Evolutionary conservation across 2,329 filamentous ascomycete genomes (phyloP).

Genomic region (Exserohilum turcica): DNA sequence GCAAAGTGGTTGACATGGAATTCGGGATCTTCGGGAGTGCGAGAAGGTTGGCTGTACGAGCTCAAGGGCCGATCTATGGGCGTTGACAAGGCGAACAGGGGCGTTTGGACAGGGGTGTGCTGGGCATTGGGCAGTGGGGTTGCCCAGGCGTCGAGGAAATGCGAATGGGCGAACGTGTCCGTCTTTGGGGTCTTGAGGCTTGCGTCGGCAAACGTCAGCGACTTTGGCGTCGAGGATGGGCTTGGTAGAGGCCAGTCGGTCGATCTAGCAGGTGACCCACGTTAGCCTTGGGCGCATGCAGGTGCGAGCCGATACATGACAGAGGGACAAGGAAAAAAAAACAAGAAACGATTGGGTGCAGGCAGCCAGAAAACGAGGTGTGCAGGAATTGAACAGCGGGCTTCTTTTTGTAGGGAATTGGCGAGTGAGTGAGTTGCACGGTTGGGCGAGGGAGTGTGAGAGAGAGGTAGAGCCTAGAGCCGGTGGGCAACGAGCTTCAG

Average conservation of each 20-base stretch:
- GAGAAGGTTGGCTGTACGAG: conserved; percentile 42
- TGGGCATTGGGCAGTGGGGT: conserved; percentile 52
- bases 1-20: conserved; percentile 68
- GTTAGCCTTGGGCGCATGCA: conserved; percentile 43
- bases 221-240: conserved; percentile 56
- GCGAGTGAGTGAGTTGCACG: conserved; percentile 26
- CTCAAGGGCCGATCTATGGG: conserved; percentile 43
- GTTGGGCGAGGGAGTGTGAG: too few species aligned
- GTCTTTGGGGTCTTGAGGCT: conserved; percentile 54
- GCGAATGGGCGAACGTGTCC: conserved; percentile 47
- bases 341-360: conserved; percentile 11
- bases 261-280: conserved; percentile 45
- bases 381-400: conserved; percentile 8
- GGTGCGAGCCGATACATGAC: conserved; percentile 12
- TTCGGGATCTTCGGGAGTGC: conserved; percentile 48
- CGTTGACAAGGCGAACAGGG: conserved; percentile 45
- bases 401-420: conserved; percentile 10
- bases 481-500: conserved; percentile 32
- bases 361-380: conserved; percentile 14
- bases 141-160: conserved; percentile 58
- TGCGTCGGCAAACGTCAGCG: conserved; percentile 47
- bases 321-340: neutral
- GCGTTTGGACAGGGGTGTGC: conserved; percentile 51
- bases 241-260: conserved; percentile 58
- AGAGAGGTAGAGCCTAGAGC: conserved; percentile 24